Conservation (phyloP, 2,329 filamentous ascomycete genomes). For the Ilyonectria robusta region DNA sequence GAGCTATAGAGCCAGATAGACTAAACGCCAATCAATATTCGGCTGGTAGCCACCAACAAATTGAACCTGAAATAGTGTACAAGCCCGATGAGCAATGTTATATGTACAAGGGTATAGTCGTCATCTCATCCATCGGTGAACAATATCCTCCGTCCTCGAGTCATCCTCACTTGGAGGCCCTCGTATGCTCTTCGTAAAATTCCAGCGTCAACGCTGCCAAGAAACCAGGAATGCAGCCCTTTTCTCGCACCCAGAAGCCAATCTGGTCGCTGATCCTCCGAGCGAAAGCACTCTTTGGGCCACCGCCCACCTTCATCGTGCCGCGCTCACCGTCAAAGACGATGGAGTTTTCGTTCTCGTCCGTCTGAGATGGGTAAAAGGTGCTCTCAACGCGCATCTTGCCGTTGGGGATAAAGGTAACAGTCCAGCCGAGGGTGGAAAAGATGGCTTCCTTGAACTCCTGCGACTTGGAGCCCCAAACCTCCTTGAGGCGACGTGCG, state of each 20-base stretch:
- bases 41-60: not conserved
- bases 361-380: constrained; percentile 79
- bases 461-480: constrained; percentile 90
- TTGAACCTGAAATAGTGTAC: constrained; percentile 12
- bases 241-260: constrained; percentile 95
- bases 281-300: constrained; percentile 88
- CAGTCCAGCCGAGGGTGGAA: constrained; percentile 91
- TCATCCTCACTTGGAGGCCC: constrained; percentile 34
- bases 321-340: constrained; percentile 94
- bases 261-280: constrained; percentile 87
- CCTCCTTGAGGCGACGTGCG: constrained; percentile 88
- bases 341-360: constrained; percentile 80
- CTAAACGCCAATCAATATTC: not conserved
- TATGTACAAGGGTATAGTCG: constrained; percentile 44
- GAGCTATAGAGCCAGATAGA: no score
- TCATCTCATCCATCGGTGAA: constrained; percentile 40
- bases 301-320: constrained; percentile 98
- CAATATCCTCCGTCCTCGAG: constrained; percentile 7
- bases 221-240: constrained; percentile 94
- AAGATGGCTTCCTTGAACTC: constrained; percentile 98
- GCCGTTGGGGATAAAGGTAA: constrained; percentile 97
- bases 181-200: constrained; percentile 82
- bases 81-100: constrained; percentile 17
- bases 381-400: constrained; percentile 92
- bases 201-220: constrained; percentile 91